Conservation (phyloP, 1,139 yeast species). For the Suhomyces anneliseae region DNA sequence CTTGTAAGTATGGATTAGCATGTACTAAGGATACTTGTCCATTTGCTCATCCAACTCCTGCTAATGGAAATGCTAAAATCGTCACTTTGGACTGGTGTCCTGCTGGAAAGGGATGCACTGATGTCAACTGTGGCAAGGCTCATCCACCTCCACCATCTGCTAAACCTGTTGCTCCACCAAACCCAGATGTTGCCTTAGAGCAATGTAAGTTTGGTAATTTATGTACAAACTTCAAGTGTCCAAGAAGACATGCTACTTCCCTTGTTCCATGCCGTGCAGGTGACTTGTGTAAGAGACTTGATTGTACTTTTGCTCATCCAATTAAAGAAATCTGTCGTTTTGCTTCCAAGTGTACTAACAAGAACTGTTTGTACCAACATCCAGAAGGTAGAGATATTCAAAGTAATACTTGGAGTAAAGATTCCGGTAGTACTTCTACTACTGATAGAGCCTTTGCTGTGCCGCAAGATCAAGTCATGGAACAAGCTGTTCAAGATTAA, state of each 20-base stretch:
- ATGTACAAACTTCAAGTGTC: slow-evolving; percentile 78
- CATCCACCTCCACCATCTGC: slow-evolving; percentile 71
- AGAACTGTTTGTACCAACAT: slow-evolving; percentile 70
- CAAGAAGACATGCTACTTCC: slow-evolving; percentile 79
- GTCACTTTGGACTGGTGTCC: slow-evolving; percentile 74
- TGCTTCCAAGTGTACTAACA: slow-evolving; percentile 71
- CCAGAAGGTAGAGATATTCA: slow-evolving; percentile 65
- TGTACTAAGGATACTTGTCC: slow-evolving; percentile 81
- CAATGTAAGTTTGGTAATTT: slow-evolving; percentile 77
- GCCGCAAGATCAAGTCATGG: slow-evolving; percentile 73
- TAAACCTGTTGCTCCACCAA: slow-evolving; percentile 26
- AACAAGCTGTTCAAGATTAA: slow-evolving; percentile 55
- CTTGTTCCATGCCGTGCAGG: slow-evolving; percentile 80
- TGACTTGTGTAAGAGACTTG: slow-evolving; percentile 68
- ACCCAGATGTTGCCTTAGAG: slow-evolving; percentile 57
- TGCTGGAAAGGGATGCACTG: slow-evolving; percentile 62
- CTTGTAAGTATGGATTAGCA: slow-evolving; percentile 73
- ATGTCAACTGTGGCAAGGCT: slow-evolving; percentile 64
- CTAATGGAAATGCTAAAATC: slow-evolving; percentile 71
- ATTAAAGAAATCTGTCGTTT: slow-evolving; percentile 76
- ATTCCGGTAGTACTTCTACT: slow-evolving; percentile 7
- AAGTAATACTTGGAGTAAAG: slow-evolving; percentile 48
- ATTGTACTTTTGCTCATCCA: slow-evolving; percentile 83
- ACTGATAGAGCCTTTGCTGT: slow-evolving; percentile 73
- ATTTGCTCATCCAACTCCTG: slow-evolving; percentile 90